Conservation (phyloP, 2,329 filamentous ascomycete species). For the Hypocreales sp. region DNA sequence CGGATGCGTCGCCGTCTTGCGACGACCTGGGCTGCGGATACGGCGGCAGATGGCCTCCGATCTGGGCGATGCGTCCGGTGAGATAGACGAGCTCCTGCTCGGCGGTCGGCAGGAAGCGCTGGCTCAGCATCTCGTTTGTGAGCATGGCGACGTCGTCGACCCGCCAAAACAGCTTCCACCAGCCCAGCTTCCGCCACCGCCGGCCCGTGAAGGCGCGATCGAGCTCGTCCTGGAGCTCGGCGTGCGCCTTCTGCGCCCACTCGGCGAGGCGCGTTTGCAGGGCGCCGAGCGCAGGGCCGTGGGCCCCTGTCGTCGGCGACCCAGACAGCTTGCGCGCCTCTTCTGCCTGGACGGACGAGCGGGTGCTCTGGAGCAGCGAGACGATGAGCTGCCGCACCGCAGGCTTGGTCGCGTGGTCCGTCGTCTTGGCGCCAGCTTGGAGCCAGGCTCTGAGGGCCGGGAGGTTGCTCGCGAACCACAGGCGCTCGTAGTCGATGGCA, state of each 20-base stretch:
- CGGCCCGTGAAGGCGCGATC: constrained; percentile 62
- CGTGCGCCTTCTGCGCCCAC: constrained; percentile 71
- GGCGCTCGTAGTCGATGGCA: constrained; percentile 54
- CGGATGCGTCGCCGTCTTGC: constrained; percentile 1
- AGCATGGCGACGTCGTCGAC: constrained; percentile 85
- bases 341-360: constrained; percentile 32
- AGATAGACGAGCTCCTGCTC: constrained; percentile 76
- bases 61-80: constrained; percentile 54
- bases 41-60: constrained; percentile 11
- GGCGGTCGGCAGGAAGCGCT: constrained; percentile 60
- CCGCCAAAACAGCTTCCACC: constrained; percentile 94
- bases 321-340: constrained; percentile 23
- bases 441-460: constrained; percentile 53
- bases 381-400: constrained; percentile 50
- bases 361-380: constrained; percentile 45
- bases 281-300: constrained; percentile 19
- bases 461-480: constrained; percentile 61
- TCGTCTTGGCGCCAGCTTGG: constrained; percentile 25
- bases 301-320: constrained; percentile 12
- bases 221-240: constrained; percentile 67
- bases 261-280: constrained; percentile 45
- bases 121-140: constrained; percentile 60
- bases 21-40: constrained; percentile 21
- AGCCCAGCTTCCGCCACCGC: constrained; percentile 66
- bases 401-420: constrained; percentile 39